phyloP scores from a whole-genome alignment of 306 rosid species.

The Rosa rugosa region DNA sequence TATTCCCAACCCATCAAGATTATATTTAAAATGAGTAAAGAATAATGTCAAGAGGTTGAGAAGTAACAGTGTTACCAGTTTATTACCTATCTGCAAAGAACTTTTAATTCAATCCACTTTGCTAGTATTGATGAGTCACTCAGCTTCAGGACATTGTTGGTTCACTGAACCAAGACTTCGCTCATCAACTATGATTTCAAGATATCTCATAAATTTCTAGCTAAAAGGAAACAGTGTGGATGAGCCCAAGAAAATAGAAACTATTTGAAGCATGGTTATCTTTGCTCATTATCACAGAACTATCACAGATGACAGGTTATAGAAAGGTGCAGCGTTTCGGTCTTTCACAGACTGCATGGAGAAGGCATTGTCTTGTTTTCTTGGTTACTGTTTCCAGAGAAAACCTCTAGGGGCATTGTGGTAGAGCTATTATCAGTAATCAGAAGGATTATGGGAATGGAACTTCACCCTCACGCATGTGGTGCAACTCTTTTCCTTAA shows the following conservation, averaged over 20 bases:
- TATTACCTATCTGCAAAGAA: slow-evolving; percentile 28
- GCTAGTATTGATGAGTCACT: slow-evolving; percentile 20
- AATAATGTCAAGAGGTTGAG: not conserved
- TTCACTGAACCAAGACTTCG: slow-evolving; percentile 16
- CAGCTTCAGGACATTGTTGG: slow-evolving; percentile 17
- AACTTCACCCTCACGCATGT: not conserved
- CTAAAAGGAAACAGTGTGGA: not conserved
- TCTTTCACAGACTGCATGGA: not conserved
- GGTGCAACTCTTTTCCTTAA: not conserved
- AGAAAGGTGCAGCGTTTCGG: not conserved
- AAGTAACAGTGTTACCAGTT: not conserved
- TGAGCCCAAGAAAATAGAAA: slow-evolving; percentile 7
- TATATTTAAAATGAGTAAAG: not conserved
- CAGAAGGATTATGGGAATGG: not conserved
- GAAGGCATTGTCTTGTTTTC: not conserved
- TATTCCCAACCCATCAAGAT: not conserved
- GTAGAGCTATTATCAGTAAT: not conserved
- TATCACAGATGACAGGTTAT: not conserved
- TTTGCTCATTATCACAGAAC: not conserved
- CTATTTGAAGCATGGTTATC: not conserved
- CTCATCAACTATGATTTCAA: slow-evolving; percentile 9
- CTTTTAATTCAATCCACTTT: slow-evolving; percentile 26
- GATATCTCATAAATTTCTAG: not conserved
- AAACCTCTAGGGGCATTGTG: not conserved
- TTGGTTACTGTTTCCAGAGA: not conserved